These are phyloP conservation scores for Hypomyces perniciosus DNA, from an alignment of 2,329 filamentous ascomycete species.

Conservation along the genomic window DNA sequence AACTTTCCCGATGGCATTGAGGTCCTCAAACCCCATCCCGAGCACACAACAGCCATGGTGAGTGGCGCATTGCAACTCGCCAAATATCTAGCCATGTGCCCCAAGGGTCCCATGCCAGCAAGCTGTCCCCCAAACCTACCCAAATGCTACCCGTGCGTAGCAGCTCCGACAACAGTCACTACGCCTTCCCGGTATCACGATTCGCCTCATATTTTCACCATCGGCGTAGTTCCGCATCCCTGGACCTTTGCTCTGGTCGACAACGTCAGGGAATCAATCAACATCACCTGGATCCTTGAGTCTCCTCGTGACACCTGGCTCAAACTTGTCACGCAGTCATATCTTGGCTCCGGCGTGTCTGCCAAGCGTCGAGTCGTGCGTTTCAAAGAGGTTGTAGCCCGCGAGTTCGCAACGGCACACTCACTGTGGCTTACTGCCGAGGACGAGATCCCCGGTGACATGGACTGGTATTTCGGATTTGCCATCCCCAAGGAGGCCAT, in stretches of 20 bases:
- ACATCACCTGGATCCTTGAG: slow-evolving; percentile 59
- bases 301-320: slow-evolving; percentile 77
- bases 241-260: slow-evolving; percentile 72
- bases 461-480: slow-evolving; percentile 91
- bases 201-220: slow-evolving; percentile 65
- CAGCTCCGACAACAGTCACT: slow-evolving; percentile 59
- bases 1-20: slow-evolving; percentile 70
- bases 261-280: slow-evolving; percentile 54
- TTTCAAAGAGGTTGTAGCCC: slow-evolving; percentile 78
- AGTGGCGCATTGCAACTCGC: slow-evolving; percentile 67
- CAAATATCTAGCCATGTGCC: slow-evolving; percentile 67
- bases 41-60: slow-evolving; percentile 68
- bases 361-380: slow-evolving; percentile 60
- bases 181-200: slow-evolving; percentile 66
- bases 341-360: slow-evolving; percentile 56
- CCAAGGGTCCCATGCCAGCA: slow-evolving; percentile 62
- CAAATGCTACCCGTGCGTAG: slow-evolving; percentile 65
- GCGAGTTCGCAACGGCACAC: slow-evolving; percentile 54
- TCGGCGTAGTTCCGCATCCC: slow-evolving; percentile 85
- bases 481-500: slow-evolving; percentile 56
- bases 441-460: slow-evolving; percentile 55
- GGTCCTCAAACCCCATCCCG: slow-evolving; percentile 71
- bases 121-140: slow-evolving; percentile 79
- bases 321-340: slow-evolving; percentile 59
- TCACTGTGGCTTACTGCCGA: slow-evolving; percentile 80